Evolutionary conservation across 805 yeast genomes (phyloP), one percentile per base, ranked within the genome.

Genomic region (Ogataea pini): DNA sequence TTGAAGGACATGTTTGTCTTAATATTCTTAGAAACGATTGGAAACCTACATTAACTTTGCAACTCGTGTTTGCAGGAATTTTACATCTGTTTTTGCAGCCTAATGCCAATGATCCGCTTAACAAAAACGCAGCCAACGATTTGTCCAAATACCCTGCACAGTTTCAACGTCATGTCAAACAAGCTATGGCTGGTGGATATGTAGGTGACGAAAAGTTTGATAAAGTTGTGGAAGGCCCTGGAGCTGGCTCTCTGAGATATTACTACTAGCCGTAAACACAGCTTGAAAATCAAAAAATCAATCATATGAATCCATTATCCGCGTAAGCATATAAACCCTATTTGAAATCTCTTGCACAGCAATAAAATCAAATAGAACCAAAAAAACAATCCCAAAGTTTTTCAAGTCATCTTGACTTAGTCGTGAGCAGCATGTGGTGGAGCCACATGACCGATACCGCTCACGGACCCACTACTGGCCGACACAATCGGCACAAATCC

Each of bases 21-120:
- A 92, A 92, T 63, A 91, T 92, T 29, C 72, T 92, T 50, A 73
- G 98, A 57, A 96, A 91, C 64, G 98, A 92, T 65, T 92, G 99
- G 99, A 83, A 90, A 24, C 98, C 99, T 0, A 96, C 90, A 0
- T 72, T 92, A 56, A 87, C 86, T 49, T 70, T 92, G 61, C 89
- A 86, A 62, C 76, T 91, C 4, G 83, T 92, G 7, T 75, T 91
- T 47, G 83, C 91, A 33, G 98, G 99, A 0, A 73, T 92, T 46
- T 79, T 90, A 59, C 90, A 85, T 62, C 74, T 92, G 51, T 90
- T 92, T 58, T 70, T 89, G 46, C 97, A 92, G 57, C 96, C 97
- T 7, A 92, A 89, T 63, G 85, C 96, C 1, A 83, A 82, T 52
- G 98, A 92, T 64, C 98, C 98, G 3, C 76, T 92, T 58, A 94